Base-by-base conservation (phyloP, 2,329 filamentous ascomycete genomes). In the Neonectria neomacrospora region DNA sequence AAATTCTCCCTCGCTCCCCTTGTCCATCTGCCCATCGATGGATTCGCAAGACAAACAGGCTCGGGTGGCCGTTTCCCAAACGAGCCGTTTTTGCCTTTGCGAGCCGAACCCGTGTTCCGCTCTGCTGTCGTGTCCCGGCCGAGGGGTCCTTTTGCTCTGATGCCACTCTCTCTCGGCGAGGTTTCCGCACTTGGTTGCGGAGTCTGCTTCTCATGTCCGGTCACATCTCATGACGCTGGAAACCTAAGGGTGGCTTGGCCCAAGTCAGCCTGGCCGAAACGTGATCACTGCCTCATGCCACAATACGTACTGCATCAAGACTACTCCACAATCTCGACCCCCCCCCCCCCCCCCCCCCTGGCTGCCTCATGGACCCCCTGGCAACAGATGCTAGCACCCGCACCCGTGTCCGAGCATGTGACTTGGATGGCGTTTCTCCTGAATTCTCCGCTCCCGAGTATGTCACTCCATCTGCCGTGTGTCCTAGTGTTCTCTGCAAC, bases 321-420 rank as follows among this genome's bases (percentile, higher is more conserved):
- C 65, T 62, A 61, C 67, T 72, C 69, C 69, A 69, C 69, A 70
- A 71, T 69, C 60, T 64, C 48, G 57, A 50, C 3, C 23, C 47
- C 9, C 11, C 37, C 37, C 37, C 66, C 59, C 3, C 23, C 47
- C 9, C 11, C 37, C 37, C 37, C 66, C 59, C 69, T 34, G 45
- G 57, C 58, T 44, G 14, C 42, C 42, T 45, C 51, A 63, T 48
- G 32, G 23, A 3, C 56, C 56, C 66, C 63, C 56, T 61, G 64
- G 51, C 48, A 16, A 55, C 42, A 54, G 52, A 59, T 71, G 64
- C 68, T 56, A 71, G 63, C 64, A 64, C 63, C 71, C 71, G 69
- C 71, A 69, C 71, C 65, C 64, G 66, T 66, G 63, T 52, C 14
- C 10, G 61, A 68, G 37, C 71, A 73, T 73, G 71, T 73, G 71